Evolutionary conservation across 192 early-diverging fungal genomes (phyloP).

Genomic region (Coemansia sp.): DNA sequence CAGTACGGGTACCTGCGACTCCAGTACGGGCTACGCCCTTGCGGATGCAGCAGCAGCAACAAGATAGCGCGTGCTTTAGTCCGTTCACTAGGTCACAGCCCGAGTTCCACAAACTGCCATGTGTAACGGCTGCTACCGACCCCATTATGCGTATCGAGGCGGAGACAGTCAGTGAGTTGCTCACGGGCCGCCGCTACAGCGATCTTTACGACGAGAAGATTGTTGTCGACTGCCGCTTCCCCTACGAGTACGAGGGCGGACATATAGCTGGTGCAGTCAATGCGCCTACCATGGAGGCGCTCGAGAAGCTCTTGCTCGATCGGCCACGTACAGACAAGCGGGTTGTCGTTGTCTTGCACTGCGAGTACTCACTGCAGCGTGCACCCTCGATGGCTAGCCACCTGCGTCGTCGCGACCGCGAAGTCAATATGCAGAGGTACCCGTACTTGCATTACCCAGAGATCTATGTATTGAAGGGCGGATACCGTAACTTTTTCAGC

Average conservation of each 20-base stretch:
- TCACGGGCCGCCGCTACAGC: slow-evolving; percentile 61
- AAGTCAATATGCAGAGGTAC: slow-evolving; percentile 67
- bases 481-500: slow-evolving; percentile 74
- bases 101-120: slow-evolving; percentile 59
- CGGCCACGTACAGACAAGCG: slow-evolving; percentile 46
- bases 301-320: slow-evolving; percentile 64
- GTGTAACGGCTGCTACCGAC: slow-evolving; percentile 55
- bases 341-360: slow-evolving; percentile 76
- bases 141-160: slow-evolving; percentile 63
- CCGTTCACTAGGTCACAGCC: slow-evolving; percentile 37
- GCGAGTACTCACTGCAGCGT: slow-evolving; percentile 81
- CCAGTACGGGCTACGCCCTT: background rate
- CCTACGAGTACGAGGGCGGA: slow-evolving; percentile 84
- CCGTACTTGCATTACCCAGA: slow-evolving; percentile 81
- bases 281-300: slow-evolving; percentile 59
- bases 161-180: slow-evolving; percentile 61
- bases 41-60: background rate
- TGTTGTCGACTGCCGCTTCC: slow-evolving; percentile 83
- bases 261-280: slow-evolving; percentile 76
- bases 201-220: slow-evolving; percentile 61
- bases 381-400: slow-evolving; percentile 81
- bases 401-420: slow-evolving; percentile 73
- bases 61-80: slow-evolving; percentile 14
- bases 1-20: background rate
- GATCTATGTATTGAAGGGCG: slow-evolving; percentile 82